These are phyloP conservation scores for Cercospora zeina DNA, from an alignment of 2,329 filamentous ascomycete species.

Conservation along the genomic window DNA sequence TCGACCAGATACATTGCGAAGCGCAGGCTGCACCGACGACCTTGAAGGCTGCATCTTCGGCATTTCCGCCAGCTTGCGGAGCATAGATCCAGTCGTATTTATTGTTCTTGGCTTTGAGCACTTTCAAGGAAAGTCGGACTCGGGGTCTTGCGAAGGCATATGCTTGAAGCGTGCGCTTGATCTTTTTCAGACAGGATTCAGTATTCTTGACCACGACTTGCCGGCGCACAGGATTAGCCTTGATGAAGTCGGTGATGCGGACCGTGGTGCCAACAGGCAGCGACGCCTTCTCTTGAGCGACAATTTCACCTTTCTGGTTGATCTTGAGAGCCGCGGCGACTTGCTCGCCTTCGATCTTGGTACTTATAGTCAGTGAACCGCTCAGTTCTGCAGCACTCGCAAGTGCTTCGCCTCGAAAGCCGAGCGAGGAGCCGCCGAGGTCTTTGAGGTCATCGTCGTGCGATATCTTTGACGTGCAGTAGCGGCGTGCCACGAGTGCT, in stretches of 20 bases:
- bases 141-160: constrained; percentile 67
- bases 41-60: constrained; percentile 62
- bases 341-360: constrained; percentile 61
- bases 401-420: constrained; percentile 74
- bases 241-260: constrained; percentile 60
- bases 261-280: constrained; percentile 70
- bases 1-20: constrained; percentile 54
- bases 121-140: constrained; percentile 61
- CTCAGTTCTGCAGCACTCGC: constrained; percentile 64
- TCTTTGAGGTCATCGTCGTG: constrained; percentile 62
- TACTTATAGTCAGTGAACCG: constrained; percentile 59
- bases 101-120: constrained; percentile 55
- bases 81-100: constrained; percentile 63
- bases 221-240: constrained; percentile 62
- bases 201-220: constrained; percentile 60
- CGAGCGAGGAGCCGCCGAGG: constrained; percentile 62
- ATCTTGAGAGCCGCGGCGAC: constrained; percentile 59
- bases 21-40: constrained; percentile 60
- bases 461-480: constrained; percentile 72
- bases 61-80: constrained; percentile 52
- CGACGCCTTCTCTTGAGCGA: constrained; percentile 49
- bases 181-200: constrained; percentile 56
- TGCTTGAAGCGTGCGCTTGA: constrained; percentile 61
- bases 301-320: constrained; percentile 48
- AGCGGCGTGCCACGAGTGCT: constrained; percentile 61